Evolutionary conservation across 495 filamentous ascomycete species (phyloP), one percentile per base, ranked within the genome.

Genomic region (Daldinia decipiens): DNA sequence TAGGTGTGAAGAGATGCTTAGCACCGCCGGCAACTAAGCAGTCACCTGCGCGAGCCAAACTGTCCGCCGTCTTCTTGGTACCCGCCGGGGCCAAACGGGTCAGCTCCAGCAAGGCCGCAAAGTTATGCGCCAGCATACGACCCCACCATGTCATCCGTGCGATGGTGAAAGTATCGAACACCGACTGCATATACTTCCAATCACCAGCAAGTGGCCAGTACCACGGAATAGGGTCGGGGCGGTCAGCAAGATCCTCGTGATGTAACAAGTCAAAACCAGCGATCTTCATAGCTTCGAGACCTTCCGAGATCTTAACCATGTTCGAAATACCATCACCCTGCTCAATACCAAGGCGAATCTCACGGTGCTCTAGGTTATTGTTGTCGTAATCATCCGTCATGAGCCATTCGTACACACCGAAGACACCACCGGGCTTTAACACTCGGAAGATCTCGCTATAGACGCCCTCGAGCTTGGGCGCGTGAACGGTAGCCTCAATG

Each of bases 321-420:
- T 98, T 98, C 74, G 93, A 94, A 81, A 99, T 98, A 73, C 96
- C 95, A 76, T 98, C 89, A 76, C 95, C 95, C 82, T 93, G 90
- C 86, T 98, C 96, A 74, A 99, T 99, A 72, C 92, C 95, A 26
- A 98, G 89, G 65, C 95, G 92, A 78, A 98, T 94, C 73, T 90
- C 87, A 68, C 94, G 91, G 85, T 99, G 95, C 75, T 90, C 88
- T 15, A 91, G 77, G 85, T 98, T 93, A 59, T 89, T 80, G 77
- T 95, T 95, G 83, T 99, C 91, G 83, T 98, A 99, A 2, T 90
- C 82, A 74, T 98, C 95, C 40, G 95, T 98, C 95, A 99, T 99
- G 70, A 99, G 85, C 96, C 96, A 99, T 81, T 99, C 95, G 85
- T 98, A 98, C 39, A 98, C 95, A 76, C 95, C 95, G 74, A 99